Evolutionary conservation across 768 basidiomycete genomes (phyloP).

Genomic region (Lactarius trivialis): DNA sequence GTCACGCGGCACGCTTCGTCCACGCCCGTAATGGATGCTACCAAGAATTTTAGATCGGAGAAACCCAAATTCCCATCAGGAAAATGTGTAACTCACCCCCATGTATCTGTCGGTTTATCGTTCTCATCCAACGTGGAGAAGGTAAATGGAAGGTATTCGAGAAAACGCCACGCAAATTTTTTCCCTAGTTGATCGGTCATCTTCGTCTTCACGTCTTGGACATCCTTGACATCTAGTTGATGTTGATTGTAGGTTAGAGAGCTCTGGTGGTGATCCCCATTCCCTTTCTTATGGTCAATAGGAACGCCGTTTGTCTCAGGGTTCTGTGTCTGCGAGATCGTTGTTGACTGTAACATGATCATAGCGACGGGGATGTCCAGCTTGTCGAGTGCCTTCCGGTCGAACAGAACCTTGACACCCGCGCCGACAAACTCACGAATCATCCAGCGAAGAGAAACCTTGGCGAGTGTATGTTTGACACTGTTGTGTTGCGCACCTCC

Average conservation of each 20-base stretch:
- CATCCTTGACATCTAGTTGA: background rate
- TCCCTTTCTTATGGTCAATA: background rate
- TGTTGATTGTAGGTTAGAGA: background rate
- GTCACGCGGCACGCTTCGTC: background rate
- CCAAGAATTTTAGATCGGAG: background rate
- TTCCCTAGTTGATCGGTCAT: background rate
- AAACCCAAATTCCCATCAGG: background rate
- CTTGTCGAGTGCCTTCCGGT: background rate
- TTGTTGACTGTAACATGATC: background rate
- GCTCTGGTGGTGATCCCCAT: background rate
- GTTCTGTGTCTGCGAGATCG: background rate
- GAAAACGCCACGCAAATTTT: background rate
- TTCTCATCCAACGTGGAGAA: background rate
- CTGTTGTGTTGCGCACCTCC: slow-evolving; percentile 9
- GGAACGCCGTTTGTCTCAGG: background rate
- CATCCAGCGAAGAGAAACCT: slow-evolving; percentile 20
- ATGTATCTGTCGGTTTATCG: background rate
- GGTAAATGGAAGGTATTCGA: background rate
- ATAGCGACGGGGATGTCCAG: background rate
- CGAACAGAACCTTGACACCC: background rate
- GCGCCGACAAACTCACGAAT: slow-evolving; percentile 11
- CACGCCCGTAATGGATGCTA: background rate
- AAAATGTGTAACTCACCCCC: background rate
- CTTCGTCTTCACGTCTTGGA: background rate
- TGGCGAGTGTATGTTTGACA: background rate